A percentile compares a stretch with the other conserved stretches of the same genome.
phyloP scores from a whole-genome alignment of 305 asterid species.

The Fraxinus nigra region DNA sequence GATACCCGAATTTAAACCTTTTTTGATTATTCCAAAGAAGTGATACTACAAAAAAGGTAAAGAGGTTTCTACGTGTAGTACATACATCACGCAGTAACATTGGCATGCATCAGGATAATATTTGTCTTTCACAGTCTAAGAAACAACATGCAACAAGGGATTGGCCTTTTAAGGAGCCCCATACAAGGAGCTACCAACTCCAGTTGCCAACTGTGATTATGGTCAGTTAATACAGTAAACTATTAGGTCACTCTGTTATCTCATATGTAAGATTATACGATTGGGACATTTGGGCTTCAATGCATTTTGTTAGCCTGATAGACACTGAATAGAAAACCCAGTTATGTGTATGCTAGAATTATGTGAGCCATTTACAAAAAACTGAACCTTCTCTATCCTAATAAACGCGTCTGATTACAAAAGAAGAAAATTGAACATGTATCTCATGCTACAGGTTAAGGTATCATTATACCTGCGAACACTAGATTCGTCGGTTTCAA shows the following conservation, averaged over 20 bases:
- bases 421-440: background rate
- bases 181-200: background rate
- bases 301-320: background rate
- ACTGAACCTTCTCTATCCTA: background rate
- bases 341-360: background rate
- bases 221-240: background rate
- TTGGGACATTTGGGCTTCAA: background rate
- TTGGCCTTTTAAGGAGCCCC: background rate
- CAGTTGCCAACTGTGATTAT: background rate
- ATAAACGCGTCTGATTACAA: background rate
- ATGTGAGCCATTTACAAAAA: background rate
- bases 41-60: background rate
- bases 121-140: background rate
- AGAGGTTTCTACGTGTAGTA: background rate
- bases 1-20: background rate
- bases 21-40: background rate
- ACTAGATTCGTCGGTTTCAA: conserved; percentile 97
- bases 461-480: conserved; percentile 69
- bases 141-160: background rate
- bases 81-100: background rate
- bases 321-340: background rate
- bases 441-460: background rate
- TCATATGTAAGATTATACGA: background rate
- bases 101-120: background rate
- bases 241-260: background rate